Conservation (phyloP, 495 filamentous ascomycete species). For the Aspergillus baeticus region DNA sequence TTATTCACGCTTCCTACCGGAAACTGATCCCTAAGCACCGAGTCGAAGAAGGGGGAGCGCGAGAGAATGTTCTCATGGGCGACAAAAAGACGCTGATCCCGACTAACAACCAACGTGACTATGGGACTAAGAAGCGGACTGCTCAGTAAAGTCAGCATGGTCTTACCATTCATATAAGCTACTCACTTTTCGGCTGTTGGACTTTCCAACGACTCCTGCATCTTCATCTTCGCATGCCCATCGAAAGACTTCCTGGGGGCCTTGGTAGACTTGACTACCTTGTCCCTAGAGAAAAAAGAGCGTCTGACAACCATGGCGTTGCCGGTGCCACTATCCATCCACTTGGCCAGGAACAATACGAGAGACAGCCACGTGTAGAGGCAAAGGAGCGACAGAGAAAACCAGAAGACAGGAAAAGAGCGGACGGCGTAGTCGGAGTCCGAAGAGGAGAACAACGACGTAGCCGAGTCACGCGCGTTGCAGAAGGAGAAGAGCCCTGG, state of each 20-base stretch:
- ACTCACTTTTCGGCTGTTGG: conserved; percentile 46
- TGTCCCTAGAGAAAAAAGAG: conserved; percentile 70
- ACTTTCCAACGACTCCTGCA: conserved; percentile 63
- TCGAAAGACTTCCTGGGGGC: conserved; percentile 69
- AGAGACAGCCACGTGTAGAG: conserved; percentile 25
- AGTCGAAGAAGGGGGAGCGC: conserved; percentile 58
- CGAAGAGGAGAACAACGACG: conserved; percentile 31
- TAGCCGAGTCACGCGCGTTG: conserved; percentile 35
- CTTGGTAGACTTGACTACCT: conserved; percentile 77
- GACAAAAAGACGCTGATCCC: conserved; percentile 75
- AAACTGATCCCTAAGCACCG: conserved; percentile 56
- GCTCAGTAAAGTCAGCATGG: conserved; percentile 19
- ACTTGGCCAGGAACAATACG: conserved; percentile 19
- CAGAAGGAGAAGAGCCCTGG: conserved; percentile 38
- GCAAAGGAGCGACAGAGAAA: conserved; percentile 30
- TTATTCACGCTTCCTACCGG: conserved; percentile 53
- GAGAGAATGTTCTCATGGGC: conserved; percentile 67
- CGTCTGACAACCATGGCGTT: conserved; percentile 34
- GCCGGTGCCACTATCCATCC: conserved; percentile 17
- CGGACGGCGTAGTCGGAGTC: conserved; percentile 30
- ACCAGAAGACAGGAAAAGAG: conserved; percentile 34
- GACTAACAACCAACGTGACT: conserved; percentile 77
- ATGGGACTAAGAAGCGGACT: conserved; percentile 73
- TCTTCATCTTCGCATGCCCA: conserved; percentile 70
- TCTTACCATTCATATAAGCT: conserved; percentile 6